phyloP scores from a whole-genome alignment of 2,329 filamentous ascomycete genomes.

The Aspergillus versicolor region DNA sequence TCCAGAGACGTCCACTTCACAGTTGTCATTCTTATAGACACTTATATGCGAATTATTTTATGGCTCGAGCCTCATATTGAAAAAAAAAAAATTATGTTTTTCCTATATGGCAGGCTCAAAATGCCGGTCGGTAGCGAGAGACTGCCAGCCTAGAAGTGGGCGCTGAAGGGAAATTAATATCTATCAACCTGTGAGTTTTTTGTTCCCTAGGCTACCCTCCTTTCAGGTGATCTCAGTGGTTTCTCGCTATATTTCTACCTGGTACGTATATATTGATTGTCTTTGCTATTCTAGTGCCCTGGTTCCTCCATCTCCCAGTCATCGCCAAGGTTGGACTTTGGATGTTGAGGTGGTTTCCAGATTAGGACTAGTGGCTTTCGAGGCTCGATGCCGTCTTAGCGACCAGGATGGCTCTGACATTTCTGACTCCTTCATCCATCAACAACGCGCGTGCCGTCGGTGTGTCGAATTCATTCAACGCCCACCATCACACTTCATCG shows the following conservation, averaged over 20 bases:
- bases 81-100: not conserved
- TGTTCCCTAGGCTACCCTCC: not conserved
- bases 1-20: constrained; percentile 13
- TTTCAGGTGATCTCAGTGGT: not conserved
- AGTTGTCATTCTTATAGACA: not conserved
- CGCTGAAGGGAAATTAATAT: not conserved
- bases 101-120: constrained; percentile 1
- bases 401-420: constrained; percentile 37
- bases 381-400: constrained; percentile 34
- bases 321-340: constrained; percentile 12
- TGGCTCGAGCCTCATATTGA: not conserved
- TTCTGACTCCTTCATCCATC: constrained; percentile 45
- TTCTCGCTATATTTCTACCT: not conserved
- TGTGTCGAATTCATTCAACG: constrained; percentile 29
- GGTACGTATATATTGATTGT: not conserved
- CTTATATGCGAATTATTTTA: not conserved
- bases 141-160: not conserved
- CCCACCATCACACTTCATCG: constrained; percentile 26
- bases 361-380: constrained; percentile 38
- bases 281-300: not conserved
- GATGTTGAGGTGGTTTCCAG: constrained; percentile 26
- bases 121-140: not conserved
- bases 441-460: constrained; percentile 39
- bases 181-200: not conserved
- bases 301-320: constrained; percentile 9